A percentile compares a stretch with the other conserved stretches of the same genome.
Evolutionary conservation across 2,329 filamentous ascomycete genomes (phyloP).

Genomic region (Aureobasidium zeae): DNA sequence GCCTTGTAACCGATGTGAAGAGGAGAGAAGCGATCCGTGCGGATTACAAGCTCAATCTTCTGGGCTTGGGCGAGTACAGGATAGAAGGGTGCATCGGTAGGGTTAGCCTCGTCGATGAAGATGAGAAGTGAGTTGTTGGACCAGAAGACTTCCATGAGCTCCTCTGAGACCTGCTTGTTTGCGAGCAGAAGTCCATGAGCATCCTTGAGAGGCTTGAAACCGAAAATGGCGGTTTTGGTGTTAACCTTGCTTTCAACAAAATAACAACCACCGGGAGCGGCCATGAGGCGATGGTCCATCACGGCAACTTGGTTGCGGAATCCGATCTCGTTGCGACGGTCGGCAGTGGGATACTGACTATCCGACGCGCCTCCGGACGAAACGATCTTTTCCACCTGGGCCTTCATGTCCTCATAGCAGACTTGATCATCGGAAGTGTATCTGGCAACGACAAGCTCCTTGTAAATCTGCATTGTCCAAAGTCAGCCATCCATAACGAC

Average conservation of each 20-base stretch:
- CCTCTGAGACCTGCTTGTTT: conserved; percentile 3
- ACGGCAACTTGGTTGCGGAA: no score
- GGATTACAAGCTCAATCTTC: background rate
- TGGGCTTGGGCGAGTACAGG: background rate
- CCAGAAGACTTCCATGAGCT: background rate
- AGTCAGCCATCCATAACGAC: background rate
- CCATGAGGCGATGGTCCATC: background rate
- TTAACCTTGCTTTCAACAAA: no score
- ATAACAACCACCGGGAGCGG: background rate
- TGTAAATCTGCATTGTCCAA: background rate
- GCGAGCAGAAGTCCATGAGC: background rate
- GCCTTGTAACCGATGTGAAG: background rate
- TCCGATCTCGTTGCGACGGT: no score
- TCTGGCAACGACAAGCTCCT: background rate
- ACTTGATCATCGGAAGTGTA: background rate
- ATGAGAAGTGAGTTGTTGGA: background rate
- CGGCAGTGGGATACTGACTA: background rate
- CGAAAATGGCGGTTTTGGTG: background rate
- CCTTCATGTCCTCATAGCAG: no score
- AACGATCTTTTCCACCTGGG: background rate
- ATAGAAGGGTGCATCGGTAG: background rate
- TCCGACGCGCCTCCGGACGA: background rate
- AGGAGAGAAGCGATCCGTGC: background rate
- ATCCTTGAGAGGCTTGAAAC: background rate
- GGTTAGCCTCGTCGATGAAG: background rate